Base-by-base conservation (phyloP, 148 eudicot species). In the Salicornia ramosissima region DNA sequence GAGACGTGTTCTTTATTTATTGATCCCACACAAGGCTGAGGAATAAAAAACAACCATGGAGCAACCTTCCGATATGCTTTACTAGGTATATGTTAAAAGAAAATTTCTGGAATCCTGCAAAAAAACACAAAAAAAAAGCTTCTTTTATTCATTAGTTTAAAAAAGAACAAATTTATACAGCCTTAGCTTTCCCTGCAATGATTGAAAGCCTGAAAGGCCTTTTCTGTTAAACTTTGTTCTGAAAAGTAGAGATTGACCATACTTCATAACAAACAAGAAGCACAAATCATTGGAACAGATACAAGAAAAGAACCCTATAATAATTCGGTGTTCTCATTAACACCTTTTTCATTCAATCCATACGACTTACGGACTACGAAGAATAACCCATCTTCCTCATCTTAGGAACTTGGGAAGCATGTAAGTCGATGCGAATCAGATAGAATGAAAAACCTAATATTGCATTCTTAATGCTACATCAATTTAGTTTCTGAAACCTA, bases 81-180 rank as follows among this genome's bases (percentile, higher is more conserved):
- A 36, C 50, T 74, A 21, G 77, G 77, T 45, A 74, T 74, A 59
- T 74, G 77, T 71, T 71, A 74, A 50, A 74, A 74, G 51, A 67
- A 25, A 9, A 67, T 16, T 36, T 74, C 71, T 57, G 77, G 77
- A 49, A 74, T 16, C 51, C 77, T 74, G 71, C 31, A 43, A 73
- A 26, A n/a, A 12, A 22, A 22, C 5, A 33, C 21, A 13, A 68
- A 53, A 12, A 2, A 18, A 9, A 29, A 33, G 21, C 39, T 55
- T 24, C 33, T 16, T 18, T 60, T 18, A 49, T 36, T 3, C 40
- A 36, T 36, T 8, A 8, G 40, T 36, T 36, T 8, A 36, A 36
- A n/a, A 40, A 40, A 13, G 45, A 40, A 10, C 45, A 40, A 40
- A 40, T 40, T 40, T 6, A 40, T 40, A 46, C 50, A 46, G 50